Conservation (phyloP, 495 filamentous ascomycete species). For the Podospora tetraspora region DNA sequence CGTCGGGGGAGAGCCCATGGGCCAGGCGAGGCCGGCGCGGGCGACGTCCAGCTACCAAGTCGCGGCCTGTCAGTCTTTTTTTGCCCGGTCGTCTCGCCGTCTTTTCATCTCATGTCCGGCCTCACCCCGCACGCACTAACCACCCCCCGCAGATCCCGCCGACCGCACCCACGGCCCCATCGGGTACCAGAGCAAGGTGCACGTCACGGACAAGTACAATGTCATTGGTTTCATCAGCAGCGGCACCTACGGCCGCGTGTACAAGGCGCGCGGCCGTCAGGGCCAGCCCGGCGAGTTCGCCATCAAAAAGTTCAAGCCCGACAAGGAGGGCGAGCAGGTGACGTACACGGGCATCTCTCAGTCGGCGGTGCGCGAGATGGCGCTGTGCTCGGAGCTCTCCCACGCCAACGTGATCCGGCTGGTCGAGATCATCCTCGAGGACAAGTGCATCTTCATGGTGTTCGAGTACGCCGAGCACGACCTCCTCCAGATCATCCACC, state of each 20-base stretch:
- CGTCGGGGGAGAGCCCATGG: slow-evolving; percentile 15
- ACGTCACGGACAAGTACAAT: slow-evolving; percentile 85
- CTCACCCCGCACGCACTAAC: slow-evolving; percentile 22
- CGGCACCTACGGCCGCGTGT: slow-evolving; percentile 97
- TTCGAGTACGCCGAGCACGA: slow-evolving; percentile 99
- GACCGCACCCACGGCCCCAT: slow-evolving; percentile 43
- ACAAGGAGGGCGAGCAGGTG: slow-evolving; percentile 92
- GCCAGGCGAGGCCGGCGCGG: slow-evolving; percentile 16
- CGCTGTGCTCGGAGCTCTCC: slow-evolving; percentile 87
- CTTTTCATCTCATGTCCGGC: slow-evolving; percentile 5
- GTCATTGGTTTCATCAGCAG: slow-evolving; percentile 97
- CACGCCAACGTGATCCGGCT: slow-evolving; percentile 88
- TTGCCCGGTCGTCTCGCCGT: slow-evolving; percentile 11
- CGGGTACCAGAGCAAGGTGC: slow-evolving; percentile 77
- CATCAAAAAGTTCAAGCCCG: slow-evolving; percentile 99
- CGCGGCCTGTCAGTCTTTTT: slow-evolving; percentile 19
- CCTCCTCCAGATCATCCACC: slow-evolving; percentile 95
- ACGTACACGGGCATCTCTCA: slow-evolving; percentile 98
- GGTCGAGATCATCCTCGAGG: slow-evolving; percentile 94
- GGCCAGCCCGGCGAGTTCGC: slow-evolving; percentile 73
- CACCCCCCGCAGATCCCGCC: slow-evolving; percentile 35
- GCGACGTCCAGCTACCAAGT: slow-evolving; percentile 23
- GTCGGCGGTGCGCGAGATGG: slow-evolving; percentile 96
- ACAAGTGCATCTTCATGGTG: slow-evolving; percentile 99
- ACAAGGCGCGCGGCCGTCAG: slow-evolving; percentile 84